Base-by-base conservation (phyloP, 495 filamentous ascomycete genomes). In the Recurvomyces mirabilis region DNA sequence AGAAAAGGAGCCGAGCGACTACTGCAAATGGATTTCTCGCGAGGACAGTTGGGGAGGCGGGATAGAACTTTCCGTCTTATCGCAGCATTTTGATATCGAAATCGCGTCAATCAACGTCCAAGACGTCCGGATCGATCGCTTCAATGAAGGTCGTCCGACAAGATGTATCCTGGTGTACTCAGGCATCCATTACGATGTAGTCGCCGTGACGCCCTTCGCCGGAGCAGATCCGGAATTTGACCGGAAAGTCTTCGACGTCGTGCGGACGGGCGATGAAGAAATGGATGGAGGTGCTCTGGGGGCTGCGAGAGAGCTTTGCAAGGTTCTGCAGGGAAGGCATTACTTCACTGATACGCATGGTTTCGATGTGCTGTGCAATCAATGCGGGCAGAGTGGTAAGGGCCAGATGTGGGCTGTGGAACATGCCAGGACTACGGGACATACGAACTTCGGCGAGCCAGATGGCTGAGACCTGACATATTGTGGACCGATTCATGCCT, bases 281-380 rank as follows among this genome's bases (percentile, higher is more conserved):
- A 47, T 66, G 9, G 81, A 93, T 57, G 69, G 82, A 1, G 66
- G 75, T 20, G 71, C 93, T 1, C 57, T 94, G 7, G 67, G 72
- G 18, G 79, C 73, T 38, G 81, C 91, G 0, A 52, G 71, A 41
- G 75, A 83, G 51, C 63, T 96, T 26, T 91, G 87, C 49, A 75
- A 68, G 43, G 65, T 87, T 5, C 68, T 85, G 46, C 71, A 79
- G 36, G 60, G 71, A 43, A 76, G 72, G 51, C 81, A 93, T 54
- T 98, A 98, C 53, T 98, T 77, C 46, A 98, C 91, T 0, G 86
- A 95, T 59, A 93, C 87, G 2, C 75, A 81, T 10, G 77, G 73
- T 1, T 93, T 96, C 60, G 68, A 71, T n/a, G 72, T 95, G 38
- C 78, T 70, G 45, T 98, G 91, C 58, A 87, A 86, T 48, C 59